These are phyloP conservation scores for Anethum foeniculum DNA, from an alignment of 140 eudicot genomes.

Conservation along the genomic window DNA sequence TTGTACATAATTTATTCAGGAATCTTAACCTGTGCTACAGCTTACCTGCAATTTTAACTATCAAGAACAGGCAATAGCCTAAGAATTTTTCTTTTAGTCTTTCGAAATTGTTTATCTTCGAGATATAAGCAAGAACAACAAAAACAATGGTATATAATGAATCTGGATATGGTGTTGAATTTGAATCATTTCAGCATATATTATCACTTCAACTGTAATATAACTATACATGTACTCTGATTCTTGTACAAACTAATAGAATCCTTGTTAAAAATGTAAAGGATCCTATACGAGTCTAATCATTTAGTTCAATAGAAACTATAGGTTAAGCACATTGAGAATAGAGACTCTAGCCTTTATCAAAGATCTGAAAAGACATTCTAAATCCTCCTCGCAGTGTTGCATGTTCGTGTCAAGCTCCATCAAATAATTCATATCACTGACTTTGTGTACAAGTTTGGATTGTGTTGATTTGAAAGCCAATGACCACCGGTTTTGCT, in stretches of 20 bases:
- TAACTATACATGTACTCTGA: not conserved
- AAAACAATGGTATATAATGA: too few species aligned
- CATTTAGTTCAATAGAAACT: not conserved
- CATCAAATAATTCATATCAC: conserved; percentile 3
- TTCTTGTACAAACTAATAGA: not conserved
- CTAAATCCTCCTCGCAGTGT: conserved; percentile 34
- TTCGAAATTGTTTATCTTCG: not conserved
- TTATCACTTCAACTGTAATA: not conserved
- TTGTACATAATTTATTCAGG: too few species aligned
- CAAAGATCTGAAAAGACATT: conserved; percentile 24
- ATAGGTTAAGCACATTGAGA: conserved; percentile 37
- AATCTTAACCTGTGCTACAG: not conserved
- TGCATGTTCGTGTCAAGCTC: conserved; percentile 19
- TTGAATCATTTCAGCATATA: not conserved
- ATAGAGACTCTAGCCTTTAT: conserved; percentile 40
- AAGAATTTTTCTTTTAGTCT: too few species aligned
- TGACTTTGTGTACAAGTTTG: not conserved
- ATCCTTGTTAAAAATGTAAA: not conserved
- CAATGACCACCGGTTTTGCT: conserved; percentile 17
- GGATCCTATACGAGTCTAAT: not conserved
- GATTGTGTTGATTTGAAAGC: not conserved
- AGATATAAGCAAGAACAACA: not conserved
- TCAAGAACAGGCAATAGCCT: not conserved
- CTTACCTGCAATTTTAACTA: not conserved
- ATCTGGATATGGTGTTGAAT: not conserved